These are phyloP conservation scores for maize (Zea mays) DNA, from an alignment of 176 grass and related monocot genomes.

Conservation along the genomic window DNA sequence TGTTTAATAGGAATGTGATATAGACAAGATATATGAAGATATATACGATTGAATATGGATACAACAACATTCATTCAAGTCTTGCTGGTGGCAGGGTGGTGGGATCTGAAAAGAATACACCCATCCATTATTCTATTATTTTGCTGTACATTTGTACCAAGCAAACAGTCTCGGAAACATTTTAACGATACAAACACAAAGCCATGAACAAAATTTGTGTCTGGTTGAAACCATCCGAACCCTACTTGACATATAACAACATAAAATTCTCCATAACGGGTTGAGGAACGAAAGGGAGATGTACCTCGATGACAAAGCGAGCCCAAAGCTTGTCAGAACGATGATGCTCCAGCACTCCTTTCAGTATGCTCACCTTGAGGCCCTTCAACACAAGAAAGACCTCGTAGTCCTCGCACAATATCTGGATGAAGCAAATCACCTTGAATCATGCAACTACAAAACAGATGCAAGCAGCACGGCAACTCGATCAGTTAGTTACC, in stretches of 20 bases:
- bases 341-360: conserved; percentile 54
- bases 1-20: no score
- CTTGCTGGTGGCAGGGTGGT: no score
- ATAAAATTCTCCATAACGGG: background rate
- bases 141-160: background rate
- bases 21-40: no score
- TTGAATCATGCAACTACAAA: background rate
- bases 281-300: background rate
- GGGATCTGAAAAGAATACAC: no score
- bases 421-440: conserved; percentile 40
- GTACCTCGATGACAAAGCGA: conserved; percentile 64
- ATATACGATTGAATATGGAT: no score
- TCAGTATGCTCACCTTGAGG: conserved; percentile 58
- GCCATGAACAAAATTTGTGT: conserved; percentile 59
- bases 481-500: conserved; percentile 28
- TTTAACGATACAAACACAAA: conserved; percentile 33
- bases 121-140: background rate
- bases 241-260: conserved; percentile 26
- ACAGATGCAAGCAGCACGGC: background rate
- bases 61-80: no score
- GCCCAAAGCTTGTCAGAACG: conserved; percentile 55
- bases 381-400: conserved; percentile 59
- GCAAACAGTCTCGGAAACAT: conserved; percentile 44
- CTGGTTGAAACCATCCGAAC: conserved; percentile 46
- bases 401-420: conserved; percentile 53